phyloP scores from a whole-genome alignment of 257 asterid species.

The Vinca minor region DNA sequence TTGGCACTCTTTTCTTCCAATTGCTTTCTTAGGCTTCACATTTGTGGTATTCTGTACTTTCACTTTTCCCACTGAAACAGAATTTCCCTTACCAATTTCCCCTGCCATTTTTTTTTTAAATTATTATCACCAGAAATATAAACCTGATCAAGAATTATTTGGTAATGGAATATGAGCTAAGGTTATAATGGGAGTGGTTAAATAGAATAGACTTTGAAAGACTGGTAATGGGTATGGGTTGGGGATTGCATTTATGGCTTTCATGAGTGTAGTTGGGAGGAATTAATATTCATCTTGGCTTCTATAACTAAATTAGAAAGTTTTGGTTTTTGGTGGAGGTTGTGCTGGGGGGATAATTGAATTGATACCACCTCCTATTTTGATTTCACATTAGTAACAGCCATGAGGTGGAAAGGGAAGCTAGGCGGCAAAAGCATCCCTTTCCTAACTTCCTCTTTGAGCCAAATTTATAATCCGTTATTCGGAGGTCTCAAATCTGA shows the following conservation, averaged over 20 bases:
- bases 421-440: not conserved
- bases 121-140: not conserved
- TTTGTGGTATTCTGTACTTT: constrained; percentile 30
- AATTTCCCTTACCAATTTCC: constrained; percentile 27
- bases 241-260: constrained; percentile 48
- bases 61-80: constrained; percentile 19
- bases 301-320: constrained; percentile 5
- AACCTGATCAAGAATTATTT: not conserved
- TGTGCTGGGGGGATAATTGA: constrained; percentile 6
- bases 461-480: no score
- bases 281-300: constrained; percentile 35
- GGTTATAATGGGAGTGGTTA: constrained; percentile 22
- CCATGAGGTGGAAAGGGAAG: not conserved
- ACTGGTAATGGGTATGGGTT: constrained; percentile 26
- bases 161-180: constrained; percentile 10
- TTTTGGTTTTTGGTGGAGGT: constrained; percentile 23
- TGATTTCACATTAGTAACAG: not conserved
- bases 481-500: no score
- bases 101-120: constrained; percentile 49
- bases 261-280: constrained; percentile 38
- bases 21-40: constrained; percentile 56
- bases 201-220: constrained; percentile 1
- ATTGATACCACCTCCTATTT: not conserved
- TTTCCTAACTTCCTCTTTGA: no score
- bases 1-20: constrained; percentile 65